A percentile compares a stretch with the other conserved stretches of the same genome.
These are phyloP conservation scores for Rhodotorula taiwanensis DNA, from an alignment of 768 basidiomycete species.

Conservation along the genomic window DNA sequence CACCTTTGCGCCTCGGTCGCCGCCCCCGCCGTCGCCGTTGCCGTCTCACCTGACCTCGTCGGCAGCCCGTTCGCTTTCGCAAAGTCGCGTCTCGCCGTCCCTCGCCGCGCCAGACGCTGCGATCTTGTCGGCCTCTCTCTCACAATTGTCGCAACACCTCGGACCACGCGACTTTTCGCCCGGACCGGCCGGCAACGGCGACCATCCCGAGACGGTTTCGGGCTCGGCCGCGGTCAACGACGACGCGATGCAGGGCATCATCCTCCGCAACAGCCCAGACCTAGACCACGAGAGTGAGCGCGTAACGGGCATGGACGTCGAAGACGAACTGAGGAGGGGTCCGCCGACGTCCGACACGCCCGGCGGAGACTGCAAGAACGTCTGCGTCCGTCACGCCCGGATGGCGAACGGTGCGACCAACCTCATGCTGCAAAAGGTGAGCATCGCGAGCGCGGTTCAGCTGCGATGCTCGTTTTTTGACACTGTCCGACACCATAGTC, in stretches of 20 bases:
- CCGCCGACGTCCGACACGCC: constrained; percentile 32
- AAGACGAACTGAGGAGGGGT: constrained; percentile 29
- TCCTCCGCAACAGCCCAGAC: neutral
- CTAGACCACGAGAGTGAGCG: no score
- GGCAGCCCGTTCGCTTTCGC: constrained; percentile 4
- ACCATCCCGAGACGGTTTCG: no score
- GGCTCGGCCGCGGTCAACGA: neutral
- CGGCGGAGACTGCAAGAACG: constrained; percentile 52
- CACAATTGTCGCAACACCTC: constrained; percentile 19
- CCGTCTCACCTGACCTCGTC: constrained; percentile 19
- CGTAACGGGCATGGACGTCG: constrained; percentile 13
- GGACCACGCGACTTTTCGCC: constrained; percentile 1
- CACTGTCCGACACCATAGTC: no score
- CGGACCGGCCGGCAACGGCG: no score
- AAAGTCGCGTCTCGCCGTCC: constrained; percentile 19
- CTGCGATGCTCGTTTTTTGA: constrained; percentile 2
- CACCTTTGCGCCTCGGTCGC: constrained; percentile 27
- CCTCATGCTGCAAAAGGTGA: constrained; percentile 78
- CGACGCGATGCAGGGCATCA: constrained; percentile 23
- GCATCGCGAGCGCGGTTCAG: constrained; percentile 38
- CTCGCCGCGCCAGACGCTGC: constrained; percentile 24
- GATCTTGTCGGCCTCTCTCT: constrained; percentile 10
- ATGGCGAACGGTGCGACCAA: constrained; percentile 96
- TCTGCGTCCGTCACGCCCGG: constrained; percentile 86
- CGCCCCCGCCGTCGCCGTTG: constrained; percentile 17